Base-by-base conservation (phyloP, 495 filamentous ascomycete species). In the Podospora conica region DNA sequence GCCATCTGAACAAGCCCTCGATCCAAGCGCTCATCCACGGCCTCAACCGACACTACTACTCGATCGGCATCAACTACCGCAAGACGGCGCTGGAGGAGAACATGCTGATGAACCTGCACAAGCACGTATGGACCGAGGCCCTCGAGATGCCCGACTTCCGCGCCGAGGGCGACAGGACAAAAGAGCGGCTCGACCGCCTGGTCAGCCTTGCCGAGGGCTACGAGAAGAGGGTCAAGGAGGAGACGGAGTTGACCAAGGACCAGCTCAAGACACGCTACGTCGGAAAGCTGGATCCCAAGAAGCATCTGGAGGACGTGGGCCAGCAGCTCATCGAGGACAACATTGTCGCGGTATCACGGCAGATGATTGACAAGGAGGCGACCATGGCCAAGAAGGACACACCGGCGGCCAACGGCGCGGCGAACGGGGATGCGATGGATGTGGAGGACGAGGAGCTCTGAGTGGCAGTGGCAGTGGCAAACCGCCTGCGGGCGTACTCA, bases 341-440 rank as follows among this genome's bases (percentile, higher is more conserved):
- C 77, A 98, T 98, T 64, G 95, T 98, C 6, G 90, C 92, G 8
- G 93, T 97, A 5, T 93, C 93, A 60, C 84, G 93, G 69, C 93
- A 97, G 78, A 97, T 98, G 95, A 97, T 98, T 69, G 96, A 98
- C 80, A 98, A 98, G 80, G 96, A 98, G 75, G 95, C 95, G 12
- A 92, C 82, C 18, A 83, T 83, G 73, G 81, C 83, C 5, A 81
- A 80, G 72, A 86, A 85, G 75, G 82, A 86, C 23, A 63, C 55
- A 24, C 71, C 74, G 28, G 69, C 70, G 9, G 70, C 75, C 33
- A 88, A 88, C 65, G 85, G 83, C 22, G 75, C 79, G 40, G 66
- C 83, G 29, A 86, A 87, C 60, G 88, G 83, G 20, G 81, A 80
- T 55, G 68, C 79, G 57, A 83, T 85, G 79, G 84, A 87, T 5